Base-by-base conservation (phyloP, 2,329 filamentous ascomycete species). In the Penicillium sumatraense region DNA sequence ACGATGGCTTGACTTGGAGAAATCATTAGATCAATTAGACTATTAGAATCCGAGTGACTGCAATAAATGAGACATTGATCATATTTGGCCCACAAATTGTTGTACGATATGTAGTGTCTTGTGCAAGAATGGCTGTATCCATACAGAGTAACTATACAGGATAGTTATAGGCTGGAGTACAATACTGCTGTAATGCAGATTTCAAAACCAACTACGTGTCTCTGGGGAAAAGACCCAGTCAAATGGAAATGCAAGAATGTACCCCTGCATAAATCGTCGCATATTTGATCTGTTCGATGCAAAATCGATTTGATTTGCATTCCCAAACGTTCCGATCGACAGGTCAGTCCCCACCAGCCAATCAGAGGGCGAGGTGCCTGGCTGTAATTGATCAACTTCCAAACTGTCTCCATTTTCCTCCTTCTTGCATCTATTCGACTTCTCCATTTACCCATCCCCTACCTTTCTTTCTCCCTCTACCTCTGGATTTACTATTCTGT, bases 1-100 rank as follows among this genome's bases (percentile, higher is more conserved):
- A 13, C 81, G 91, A 62, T 96, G 92, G 91, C 70, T 81, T 16
- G 90, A 96, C 69, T 69, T 92, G 57, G 84, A 86, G 69, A 77
- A 54, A 51, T 72, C 57, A 74, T 67, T 61, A n/a, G n/a, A n/a
- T n/a, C n/a, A n/a, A n/a, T n/a, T n/a, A n/a, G n/a, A n/a, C n/a
- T n/a, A n/a, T n/a, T n/a, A 20, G 11, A 24, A 40, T 40, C 26
- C 23, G 11, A 14, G 7, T 44, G 10, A 44, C 20, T 66, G 82
- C 59, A 68, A 72, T 47, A 42, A 50, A 29, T 38, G 27, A 51
- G 14, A 16, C 7, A 36, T 53, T 47, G 42, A 31, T 35, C 27
- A 46, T 21, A 31, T 16, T 26, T 31, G n/a, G n/a, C n/a, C 38
- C 38, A n/a, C 11, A 14, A 9, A 14, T 10, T 33, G 27, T 46